phyloP scores from a whole-genome alignment of 169 alveolate species.

The Cystoisospora suis region DNA sequence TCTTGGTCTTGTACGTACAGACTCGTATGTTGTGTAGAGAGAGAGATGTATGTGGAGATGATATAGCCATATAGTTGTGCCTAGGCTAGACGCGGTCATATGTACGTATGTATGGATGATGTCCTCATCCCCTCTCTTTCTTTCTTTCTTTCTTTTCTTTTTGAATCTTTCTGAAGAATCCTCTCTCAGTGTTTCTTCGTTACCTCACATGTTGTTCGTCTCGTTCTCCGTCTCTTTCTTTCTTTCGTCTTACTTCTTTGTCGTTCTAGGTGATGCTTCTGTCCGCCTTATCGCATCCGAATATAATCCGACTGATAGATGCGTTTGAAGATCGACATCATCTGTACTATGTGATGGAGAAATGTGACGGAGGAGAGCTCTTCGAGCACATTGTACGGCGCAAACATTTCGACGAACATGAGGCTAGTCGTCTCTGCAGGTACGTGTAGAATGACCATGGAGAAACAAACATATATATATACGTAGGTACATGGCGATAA shows the following conservation, averaged over 20 bases:
- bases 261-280: neutral
- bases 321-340: constrained; percentile 82
- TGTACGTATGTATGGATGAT: too few relatives aligned
- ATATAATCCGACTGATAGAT: constrained; percentile 83
- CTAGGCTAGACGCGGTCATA: too few relatives aligned
- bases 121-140: neutral
- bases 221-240: neutral
- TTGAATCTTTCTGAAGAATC: neutral
- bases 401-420: constrained; percentile 68
- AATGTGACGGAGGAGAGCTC: constrained; percentile 83
- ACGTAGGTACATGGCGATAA: neutral
- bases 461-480: neutral
- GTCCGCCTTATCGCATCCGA: constrained; percentile 62
- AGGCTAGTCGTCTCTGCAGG: constrained; percentile 66
- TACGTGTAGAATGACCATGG: constrained; percentile 72
- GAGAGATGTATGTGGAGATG: too few relatives aligned
- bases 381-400: constrained; percentile 70
- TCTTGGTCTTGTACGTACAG: too few relatives aligned
- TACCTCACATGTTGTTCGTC: neutral
- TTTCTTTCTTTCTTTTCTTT: neutral
- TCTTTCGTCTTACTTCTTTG: neutral
- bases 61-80: too few relatives aligned
- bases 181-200: neutral
- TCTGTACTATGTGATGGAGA: constrained; percentile 73
- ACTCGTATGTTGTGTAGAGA: too few relatives aligned